Base-by-base conservation (phyloP, 2,329 filamentous ascomycete species). In the Cladosporium sp. region DNA sequence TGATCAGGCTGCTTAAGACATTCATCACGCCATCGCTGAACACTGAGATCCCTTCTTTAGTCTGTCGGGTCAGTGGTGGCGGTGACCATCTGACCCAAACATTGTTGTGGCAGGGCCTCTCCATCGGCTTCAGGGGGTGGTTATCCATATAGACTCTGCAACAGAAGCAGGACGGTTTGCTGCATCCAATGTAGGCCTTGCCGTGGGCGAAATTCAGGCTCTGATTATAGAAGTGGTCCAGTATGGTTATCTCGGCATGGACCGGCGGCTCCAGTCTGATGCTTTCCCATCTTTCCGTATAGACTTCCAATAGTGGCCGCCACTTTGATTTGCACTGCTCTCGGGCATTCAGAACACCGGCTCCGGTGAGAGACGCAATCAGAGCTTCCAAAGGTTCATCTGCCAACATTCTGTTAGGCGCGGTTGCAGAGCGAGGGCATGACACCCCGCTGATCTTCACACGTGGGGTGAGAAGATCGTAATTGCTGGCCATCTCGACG, bases 161-260 rank as follows among this genome's bases (percentile, higher is more conserved):
- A 24, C 20, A 44, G 17, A 22, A 44, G 29, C 42, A 44, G 13
- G 42, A 44, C 8, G 42, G 42, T 24, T 44, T 44, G 42, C 42
- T 44, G 42, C 42, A 44, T 17, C 42, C 42, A 29, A 44, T 44
- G 29, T 44, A 44, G 29, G 20, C 13, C 9, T 29, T 17, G 13
- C 29, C 29, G n/a, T 29, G 17, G 7, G 29, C 22, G 42, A 44
- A 44, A 7, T 15, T 19, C 24, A 44, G 42, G n/a, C n/a, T n/a
- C 15, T 44, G 42, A 29, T 24, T 19, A 29, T 44, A 34, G 42
- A 44, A 30, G 13, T 44, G 29, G 24, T 44, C 42, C n/a, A 34
- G 13, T 24, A 44, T 44, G 42, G 22, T 34, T n/a, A 44, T 24
- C 30, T 44, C 42, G n/a, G 42, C 24, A 44, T 44, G 42, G 13